Conservation (phyloP, 441 rosid genomes). For the Mallotus japonicus region DNA sequence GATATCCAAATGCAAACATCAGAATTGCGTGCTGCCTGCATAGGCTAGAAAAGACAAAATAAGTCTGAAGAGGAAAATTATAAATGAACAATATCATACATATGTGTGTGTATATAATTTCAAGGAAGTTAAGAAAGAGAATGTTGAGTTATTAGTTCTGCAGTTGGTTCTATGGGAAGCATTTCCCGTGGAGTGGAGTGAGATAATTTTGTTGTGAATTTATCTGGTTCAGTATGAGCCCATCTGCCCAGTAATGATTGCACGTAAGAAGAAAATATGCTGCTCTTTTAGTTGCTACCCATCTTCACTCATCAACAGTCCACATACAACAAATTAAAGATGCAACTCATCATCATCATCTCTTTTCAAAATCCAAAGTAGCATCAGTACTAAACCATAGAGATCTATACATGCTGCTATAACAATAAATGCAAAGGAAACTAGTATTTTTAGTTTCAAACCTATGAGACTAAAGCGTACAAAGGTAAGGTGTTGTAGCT, state of each 20-base stretch:
- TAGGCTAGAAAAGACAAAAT: too few species aligned
- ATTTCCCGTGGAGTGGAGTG: constrained; percentile 21
- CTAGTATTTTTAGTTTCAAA: constrained; percentile 9
- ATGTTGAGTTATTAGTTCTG: constrained; percentile 8
- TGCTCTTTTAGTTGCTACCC: constrained; percentile 56
- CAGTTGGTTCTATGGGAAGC: constrained; percentile 18
- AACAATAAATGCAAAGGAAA: not conserved
- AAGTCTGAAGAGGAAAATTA: too few species aligned
- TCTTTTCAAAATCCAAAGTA: too few species aligned
- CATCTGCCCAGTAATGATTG: constrained; percentile 28
- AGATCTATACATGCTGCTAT: too few species aligned
- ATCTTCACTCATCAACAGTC: constrained; percentile 37
- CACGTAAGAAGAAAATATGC: constrained; percentile 36
- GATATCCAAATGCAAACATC: too few species aligned
- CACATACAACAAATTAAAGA: too few species aligned
- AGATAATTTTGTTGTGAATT: constrained; percentile 16
- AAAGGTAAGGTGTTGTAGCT: constrained; percentile 85
- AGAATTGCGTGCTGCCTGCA: too few species aligned
- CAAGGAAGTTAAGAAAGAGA: constrained; percentile 5
- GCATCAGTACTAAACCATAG: too few species aligned
- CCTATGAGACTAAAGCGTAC: constrained; percentile 77
- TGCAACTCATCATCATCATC: too few species aligned
- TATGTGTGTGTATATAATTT: too few species aligned
- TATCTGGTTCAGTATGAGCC: constrained; percentile 19
- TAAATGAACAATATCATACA: too few species aligned